Evolutionary conservation across 2,329 filamentous ascomycete species (phyloP).

Genomic region (Alternaria panax): DNA sequence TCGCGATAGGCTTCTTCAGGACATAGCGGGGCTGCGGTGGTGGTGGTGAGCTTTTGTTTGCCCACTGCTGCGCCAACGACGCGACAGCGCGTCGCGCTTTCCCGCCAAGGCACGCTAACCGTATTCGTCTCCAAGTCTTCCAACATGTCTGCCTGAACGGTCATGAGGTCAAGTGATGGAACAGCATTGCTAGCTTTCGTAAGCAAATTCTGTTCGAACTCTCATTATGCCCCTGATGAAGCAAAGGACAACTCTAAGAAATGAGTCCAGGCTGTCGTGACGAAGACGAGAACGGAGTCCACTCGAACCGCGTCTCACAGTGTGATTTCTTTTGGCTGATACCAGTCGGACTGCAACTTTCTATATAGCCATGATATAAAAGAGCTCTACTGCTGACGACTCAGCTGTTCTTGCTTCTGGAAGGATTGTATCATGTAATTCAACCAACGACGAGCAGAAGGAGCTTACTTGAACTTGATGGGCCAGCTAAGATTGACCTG

Average conservation of each 20-base stretch:
- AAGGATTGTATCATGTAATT: not conserved
- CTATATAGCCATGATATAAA: not conserved
- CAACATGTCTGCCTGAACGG: not conserved
- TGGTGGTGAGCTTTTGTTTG: constrained; percentile 15
- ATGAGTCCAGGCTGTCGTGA: too few species aligned
- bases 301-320: too few species aligned
- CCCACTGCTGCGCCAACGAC: constrained; percentile 27
- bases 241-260: too few species aligned
- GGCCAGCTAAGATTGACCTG: too few species aligned
- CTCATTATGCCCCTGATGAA: too few species aligned
- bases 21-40: constrained; percentile 25
- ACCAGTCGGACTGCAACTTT: not conserved
- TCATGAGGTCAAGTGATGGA: too few species aligned
- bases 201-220: too few species aligned
- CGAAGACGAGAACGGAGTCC: too few species aligned
- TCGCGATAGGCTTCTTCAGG: constrained; percentile 21
- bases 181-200: too few species aligned
- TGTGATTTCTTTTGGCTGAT: not conserved
- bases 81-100: constrained; percentile 35
- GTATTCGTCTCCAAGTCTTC: not conserved
- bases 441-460: not conserved
- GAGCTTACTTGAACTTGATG: too few species aligned
- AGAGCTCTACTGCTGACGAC: not conserved
- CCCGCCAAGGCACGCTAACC: constrained; percentile 20
- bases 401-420: not conserved